Evolutionary conservation across 2,329 filamentous ascomycete species (phyloP).

Genomic region (Neonectria faginata): DNA sequence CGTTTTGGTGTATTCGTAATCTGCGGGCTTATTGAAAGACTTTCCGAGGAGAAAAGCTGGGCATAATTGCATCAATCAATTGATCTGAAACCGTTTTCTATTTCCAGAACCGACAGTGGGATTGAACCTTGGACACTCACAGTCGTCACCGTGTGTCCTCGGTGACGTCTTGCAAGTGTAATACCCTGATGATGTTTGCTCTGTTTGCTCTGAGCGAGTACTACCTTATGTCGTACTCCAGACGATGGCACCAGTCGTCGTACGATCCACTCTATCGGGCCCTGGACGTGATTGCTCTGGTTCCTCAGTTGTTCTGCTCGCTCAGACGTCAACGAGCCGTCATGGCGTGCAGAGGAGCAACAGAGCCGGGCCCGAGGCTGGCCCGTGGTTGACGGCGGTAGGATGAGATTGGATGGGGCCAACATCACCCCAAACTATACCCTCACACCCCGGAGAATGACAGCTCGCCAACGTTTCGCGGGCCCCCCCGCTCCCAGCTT

Average conservation of each 20-base stretch:
- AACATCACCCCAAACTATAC: constrained; percentile 6
- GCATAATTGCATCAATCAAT: constrained; percentile 25
- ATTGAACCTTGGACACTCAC: constrained; percentile 14
- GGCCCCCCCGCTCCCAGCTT: constrained; percentile 9
- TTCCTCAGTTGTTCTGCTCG: constrained; percentile 1
- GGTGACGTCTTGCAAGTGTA: background rate
- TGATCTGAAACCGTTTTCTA: constrained; percentile 20
- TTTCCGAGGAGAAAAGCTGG: constrained; percentile 11
- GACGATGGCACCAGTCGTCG: constrained; percentile 3
- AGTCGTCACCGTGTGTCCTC: background rate
- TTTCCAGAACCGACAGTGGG: background rate
- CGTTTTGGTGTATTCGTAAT: constrained; percentile 16
- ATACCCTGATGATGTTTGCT: constrained; percentile 6
- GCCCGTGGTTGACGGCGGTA: constrained; percentile 22
- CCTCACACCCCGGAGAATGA: constrained; percentile 26
- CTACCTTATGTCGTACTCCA: background rate
- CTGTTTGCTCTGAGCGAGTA: background rate
- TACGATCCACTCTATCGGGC: constrained; percentile 8
- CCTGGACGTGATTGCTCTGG: background rate
- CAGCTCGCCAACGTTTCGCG: constrained; percentile 33
- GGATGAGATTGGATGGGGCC: constrained; percentile 15
- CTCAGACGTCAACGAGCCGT: constrained; percentile 13
- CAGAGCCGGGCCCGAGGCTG: constrained; percentile 20
- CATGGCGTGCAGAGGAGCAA: constrained; percentile 18
- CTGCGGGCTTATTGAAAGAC: constrained; percentile 5